Evolutionary conservation across 1,284 basidiomycete species (phyloP).

Genomic region (Pascua sp.): DNA sequence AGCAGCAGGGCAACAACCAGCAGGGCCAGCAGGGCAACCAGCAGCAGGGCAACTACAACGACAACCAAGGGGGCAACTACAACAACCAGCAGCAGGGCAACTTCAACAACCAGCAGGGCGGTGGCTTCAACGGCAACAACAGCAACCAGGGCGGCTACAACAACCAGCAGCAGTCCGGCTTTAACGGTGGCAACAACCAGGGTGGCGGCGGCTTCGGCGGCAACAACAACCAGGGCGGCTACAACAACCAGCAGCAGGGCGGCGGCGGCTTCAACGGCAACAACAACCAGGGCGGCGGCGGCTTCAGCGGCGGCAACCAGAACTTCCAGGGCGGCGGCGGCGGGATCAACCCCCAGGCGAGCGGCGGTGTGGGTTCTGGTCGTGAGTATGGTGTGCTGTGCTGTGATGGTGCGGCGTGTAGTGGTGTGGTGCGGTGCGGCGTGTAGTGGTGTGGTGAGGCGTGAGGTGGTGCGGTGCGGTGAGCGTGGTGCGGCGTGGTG

Average conservation of each 20-base stretch:
- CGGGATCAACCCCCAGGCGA: no score
- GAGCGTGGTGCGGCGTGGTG: no score
- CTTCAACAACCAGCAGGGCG: constrained; percentile 12
- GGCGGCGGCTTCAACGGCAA: constrained; percentile 10
- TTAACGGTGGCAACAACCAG: constrained; percentile 9
- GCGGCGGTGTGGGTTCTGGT: no score
- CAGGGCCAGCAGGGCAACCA: constrained; percentile 6
- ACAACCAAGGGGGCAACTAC: constrained; percentile 7
- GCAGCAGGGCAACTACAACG: constrained; percentile 7
- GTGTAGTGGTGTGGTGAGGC: no score
- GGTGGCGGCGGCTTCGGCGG: constrained; percentile 4
- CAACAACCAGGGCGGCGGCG: constrained; percentile 4
- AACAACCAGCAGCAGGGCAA: constrained; percentile 8
- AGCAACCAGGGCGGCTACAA: constrained; percentile 7
- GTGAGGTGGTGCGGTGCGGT: no score
- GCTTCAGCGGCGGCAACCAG: constrained; percentile 8
- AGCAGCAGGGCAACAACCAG: constrained; percentile 13
- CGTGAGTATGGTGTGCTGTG: no score
- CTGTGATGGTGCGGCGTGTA: no score
- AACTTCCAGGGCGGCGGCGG: constrained; percentile 4
- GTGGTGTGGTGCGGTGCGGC: no score
- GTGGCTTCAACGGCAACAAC: constrained; percentile 5
- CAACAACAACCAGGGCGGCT: constrained; percentile 5
- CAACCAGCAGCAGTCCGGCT: constrained; percentile 5
- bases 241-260: constrained; percentile 4